These are phyloP conservation scores for Aspergillus eucalypticola DNA, from an alignment of 2,329 filamentous ascomycete genomes.

Conservation along the genomic window DNA sequence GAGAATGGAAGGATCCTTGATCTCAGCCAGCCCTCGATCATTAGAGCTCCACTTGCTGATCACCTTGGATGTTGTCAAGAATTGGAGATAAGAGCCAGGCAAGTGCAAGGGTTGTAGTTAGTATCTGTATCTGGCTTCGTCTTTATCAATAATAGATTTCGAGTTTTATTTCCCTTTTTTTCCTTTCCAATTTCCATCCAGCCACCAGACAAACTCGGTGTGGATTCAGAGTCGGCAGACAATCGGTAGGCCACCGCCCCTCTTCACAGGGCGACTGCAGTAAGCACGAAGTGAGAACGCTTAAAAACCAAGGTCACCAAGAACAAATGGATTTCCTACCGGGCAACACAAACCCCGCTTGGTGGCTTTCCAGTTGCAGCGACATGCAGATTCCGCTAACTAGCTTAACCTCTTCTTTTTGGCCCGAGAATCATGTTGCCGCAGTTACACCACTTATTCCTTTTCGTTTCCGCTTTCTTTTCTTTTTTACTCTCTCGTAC, in stretches of 20 bases:
- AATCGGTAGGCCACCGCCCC: background rate
- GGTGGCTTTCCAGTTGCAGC: slow-evolving; percentile 24
- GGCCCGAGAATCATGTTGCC: background rate
- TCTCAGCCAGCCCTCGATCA: background rate
- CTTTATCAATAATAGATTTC: background rate
- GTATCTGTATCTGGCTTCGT: background rate
- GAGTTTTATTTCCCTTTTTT: background rate
- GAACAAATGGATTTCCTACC: background rate
- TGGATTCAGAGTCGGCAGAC: background rate
- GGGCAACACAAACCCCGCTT: slow-evolving; percentile 15
- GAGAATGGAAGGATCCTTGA: background rate
- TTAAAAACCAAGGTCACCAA: background rate
- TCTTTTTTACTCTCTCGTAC: background rate
- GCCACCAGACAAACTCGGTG: background rate
- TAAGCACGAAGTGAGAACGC: background rate
- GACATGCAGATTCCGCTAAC: slow-evolving; percentile 22
- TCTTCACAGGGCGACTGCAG: background rate
- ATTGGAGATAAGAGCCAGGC: background rate
- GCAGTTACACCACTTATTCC: background rate
- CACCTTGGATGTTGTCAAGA: background rate
- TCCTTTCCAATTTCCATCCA: no score
- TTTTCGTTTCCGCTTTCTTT: background rate
- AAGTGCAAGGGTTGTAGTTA: background rate
- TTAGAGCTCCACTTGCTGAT: background rate
- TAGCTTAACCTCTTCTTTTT: slow-evolving; percentile 2